Evolutionary conservation across 495 filamentous ascomycete species (phyloP).

Genomic region (Mytilinidion resinicola): DNA sequence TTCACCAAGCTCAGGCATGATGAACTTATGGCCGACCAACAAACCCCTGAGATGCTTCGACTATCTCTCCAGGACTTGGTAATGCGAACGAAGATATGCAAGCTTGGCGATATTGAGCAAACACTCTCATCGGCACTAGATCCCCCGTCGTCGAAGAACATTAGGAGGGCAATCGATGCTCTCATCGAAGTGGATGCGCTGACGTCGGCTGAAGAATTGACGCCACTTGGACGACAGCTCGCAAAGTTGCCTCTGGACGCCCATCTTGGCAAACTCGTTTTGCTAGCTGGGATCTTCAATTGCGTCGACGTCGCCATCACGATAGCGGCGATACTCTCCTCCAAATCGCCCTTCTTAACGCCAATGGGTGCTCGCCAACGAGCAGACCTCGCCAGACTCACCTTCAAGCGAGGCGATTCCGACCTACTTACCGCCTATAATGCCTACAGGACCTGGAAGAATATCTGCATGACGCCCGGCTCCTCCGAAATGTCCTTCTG

Average conservation of each 20-base stretch:
- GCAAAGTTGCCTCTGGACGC: conserved; percentile 87
- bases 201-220: conserved; percentile 72
- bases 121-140: conserved; percentile 86
- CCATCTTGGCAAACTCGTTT: conserved; percentile 85
- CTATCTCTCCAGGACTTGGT: conserved; percentile 90
- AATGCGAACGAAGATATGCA: conserved; percentile 95
- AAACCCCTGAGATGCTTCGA: conserved; percentile 91
- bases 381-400: conserved; percentile 66
- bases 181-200: conserved; percentile 90
- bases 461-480: conserved; percentile 58
- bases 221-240: conserved; percentile 76
- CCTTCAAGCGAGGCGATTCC: conserved; percentile 80
- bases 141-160: conserved; percentile 82
- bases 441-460: conserved; percentile 82
- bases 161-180: conserved; percentile 83
- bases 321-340: conserved; percentile 85
- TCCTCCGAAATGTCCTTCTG: conserved; percentile 79
- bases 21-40: conserved; percentile 72
- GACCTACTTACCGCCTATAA: conserved; percentile 91
- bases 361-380: conserved; percentile 75
- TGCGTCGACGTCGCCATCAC: conserved; percentile 86
- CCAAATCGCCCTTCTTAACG: conserved; percentile 86
- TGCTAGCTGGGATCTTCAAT: conserved; percentile 75
- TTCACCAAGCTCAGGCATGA: conserved; percentile 88
- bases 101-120: conserved; percentile 82